These are phyloP conservation scores for Aspergillus pseudoglaucus DNA, from an alignment of 2,329 filamentous ascomycete genomes.

Conservation along the genomic window DNA sequence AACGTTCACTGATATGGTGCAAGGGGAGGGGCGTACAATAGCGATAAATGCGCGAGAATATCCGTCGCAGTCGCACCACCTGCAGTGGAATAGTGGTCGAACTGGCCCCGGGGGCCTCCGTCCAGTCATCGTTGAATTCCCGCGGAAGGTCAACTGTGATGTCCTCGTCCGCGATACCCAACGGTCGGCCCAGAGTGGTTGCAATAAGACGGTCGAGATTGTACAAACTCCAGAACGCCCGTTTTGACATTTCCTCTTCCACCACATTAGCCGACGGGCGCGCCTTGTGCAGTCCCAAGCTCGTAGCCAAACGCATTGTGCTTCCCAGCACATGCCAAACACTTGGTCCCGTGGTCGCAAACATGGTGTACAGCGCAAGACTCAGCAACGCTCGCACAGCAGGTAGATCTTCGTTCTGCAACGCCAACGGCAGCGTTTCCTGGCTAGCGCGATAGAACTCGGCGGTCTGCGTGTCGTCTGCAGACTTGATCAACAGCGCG, in stretches of 20 bases:
- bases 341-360: conserved; percentile 32
- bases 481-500: conserved; percentile 28
- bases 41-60: conserved; percentile 34
- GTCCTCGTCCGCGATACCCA: conserved; percentile 38
- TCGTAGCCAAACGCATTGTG: conserved; percentile 32
- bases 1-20: neutral
- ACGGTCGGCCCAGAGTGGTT: conserved; percentile 33
- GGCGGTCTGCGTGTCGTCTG: conserved; percentile 22
- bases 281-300: conserved; percentile 32
- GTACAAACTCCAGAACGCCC: conserved; percentile 40
- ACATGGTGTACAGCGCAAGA: conserved; percentile 32
- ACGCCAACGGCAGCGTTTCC: conserved; percentile 26
- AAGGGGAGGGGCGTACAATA: conserved; percentile 21
- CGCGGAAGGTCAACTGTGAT: conserved; percentile 33
- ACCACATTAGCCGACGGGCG: conserved; percentile 20
- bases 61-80: conserved; percentile 29
- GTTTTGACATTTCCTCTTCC: conserved; percentile 36
- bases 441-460: conserved; percentile 32
- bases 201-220: conserved; percentile 39
- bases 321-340: conserved; percentile 36
- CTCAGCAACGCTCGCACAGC: conserved; percentile 32
- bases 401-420: conserved; percentile 34
- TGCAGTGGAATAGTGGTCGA: conserved; percentile 35
- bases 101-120: conserved; percentile 29
- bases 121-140: conserved; percentile 36